Base-by-base conservation (phyloP, 2,329 filamentous ascomycete genomes). In the Coniochaeta sp. region DNA sequence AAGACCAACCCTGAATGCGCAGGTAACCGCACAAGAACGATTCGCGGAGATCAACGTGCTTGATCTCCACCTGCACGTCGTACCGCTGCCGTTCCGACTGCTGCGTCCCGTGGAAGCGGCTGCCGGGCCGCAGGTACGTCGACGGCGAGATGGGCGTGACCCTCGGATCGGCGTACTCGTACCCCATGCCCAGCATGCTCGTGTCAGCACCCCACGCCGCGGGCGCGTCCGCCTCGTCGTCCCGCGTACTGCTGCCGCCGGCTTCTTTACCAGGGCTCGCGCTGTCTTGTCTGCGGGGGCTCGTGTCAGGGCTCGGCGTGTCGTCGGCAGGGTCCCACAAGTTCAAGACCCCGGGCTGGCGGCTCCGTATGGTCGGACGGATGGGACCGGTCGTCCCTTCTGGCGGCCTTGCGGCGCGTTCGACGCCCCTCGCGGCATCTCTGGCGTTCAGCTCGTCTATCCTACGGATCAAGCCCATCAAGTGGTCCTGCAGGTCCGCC, bases 11-110 rank as follows among this genome's bases (percentile, higher is more conserved):
- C 88, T 97, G 90, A 65, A 99, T 99, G 66, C 90, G 89, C 65
- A 99, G 79, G 73, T 97, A 98, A 56, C 95, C 95, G 71, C 93
- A 98, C 7, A 99, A 81, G 68, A 93, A 97, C 6, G 93, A 97
- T 72, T 98, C 91, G 59, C 87, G 84, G 82, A 98, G 89, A 71
- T 98, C 92, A 52, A 98, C 92, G 75, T 97, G 89, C 75, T 98
- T 96, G 66, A 99, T 91, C 71, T 97, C 93, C 2, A 99, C 95
- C 69, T 97, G 90, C 1, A 99, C 95, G 63, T 96, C 91, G 72
- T 99, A 99, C 10, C 90, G 85, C 71, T 96, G 92, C 62, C 90
- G 86, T 71, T 98, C 93, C 2, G 93, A 98, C 71, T 93, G 89
- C 70, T 99, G 95, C 16, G 90, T 96, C 60, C 95, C 95, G 61